phyloP scores from a whole-genome alignment of 306 rosid genomes.

The Ceratonia siliqua region DNA sequence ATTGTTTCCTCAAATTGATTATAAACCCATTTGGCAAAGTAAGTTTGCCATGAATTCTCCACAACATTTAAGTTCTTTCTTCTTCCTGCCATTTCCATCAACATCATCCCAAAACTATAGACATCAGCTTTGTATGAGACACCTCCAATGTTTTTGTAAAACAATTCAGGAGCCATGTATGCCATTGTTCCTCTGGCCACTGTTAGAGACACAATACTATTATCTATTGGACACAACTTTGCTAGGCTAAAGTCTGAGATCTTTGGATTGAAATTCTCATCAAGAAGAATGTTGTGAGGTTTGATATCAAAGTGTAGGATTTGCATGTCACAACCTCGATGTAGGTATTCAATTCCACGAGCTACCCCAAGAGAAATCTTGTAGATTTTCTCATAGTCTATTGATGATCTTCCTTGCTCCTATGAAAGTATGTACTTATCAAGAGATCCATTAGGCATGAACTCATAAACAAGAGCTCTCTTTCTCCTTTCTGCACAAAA shows the following conservation, averaged over 20 bases:
- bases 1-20: constrained; percentile 25
- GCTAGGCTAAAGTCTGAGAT: neutral
- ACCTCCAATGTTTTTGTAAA: neutral
- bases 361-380: constrained; percentile 7
- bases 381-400: neutral
- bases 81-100: constrained; percentile 20
- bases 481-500: constrained; percentile 12
- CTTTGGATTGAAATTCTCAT: neutral
- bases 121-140: constrained; percentile 4
- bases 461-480: constrained; percentile 7
- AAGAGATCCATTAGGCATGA: constrained; percentile 22
- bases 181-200: neutral
- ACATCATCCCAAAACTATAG: neutral
- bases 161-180: constrained; percentile 3
- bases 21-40: constrained; percentile 24
- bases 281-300: constrained; percentile 10
- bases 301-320: constrained; percentile 25
- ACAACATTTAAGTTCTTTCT: constrained; percentile 8
- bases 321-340: constrained; percentile 22
- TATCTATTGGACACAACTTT: neutral
- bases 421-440: neutral
- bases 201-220: neutral
- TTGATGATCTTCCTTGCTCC: neutral
- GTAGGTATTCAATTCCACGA: constrained; percentile 5
- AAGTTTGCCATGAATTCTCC: constrained; percentile 21